Evolutionary conservation across 1,284 basidiomycete species (phyloP).

Genomic region (Baeospora myosura): DNA sequence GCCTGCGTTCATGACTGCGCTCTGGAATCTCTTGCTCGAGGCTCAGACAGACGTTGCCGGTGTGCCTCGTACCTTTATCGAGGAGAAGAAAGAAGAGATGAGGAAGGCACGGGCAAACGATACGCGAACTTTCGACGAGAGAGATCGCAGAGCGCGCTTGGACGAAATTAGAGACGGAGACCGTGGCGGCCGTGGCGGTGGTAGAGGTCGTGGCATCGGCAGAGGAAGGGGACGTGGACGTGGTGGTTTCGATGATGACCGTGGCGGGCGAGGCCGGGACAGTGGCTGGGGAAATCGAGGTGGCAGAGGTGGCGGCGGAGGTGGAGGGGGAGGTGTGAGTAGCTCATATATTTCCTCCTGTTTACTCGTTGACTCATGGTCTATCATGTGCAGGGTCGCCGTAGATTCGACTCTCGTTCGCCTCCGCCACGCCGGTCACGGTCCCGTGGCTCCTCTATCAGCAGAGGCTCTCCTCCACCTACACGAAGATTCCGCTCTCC

Average conservation of each 20-base stretch:
- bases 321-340: constrained; percentile 39
- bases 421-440: constrained; percentile 22
- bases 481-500: constrained; percentile 27
- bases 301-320: constrained; percentile 25
- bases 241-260: constrained; percentile 36
- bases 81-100: constrained; percentile 94
- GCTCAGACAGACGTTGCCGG: constrained; percentile 87
- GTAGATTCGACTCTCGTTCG: not conserved
- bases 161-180: constrained; percentile 62
- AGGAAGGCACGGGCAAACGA: constrained; percentile 69
- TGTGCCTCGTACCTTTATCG: constrained; percentile 89
- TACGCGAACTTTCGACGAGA: constrained; percentile 60
- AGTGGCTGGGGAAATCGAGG: constrained; percentile 34
- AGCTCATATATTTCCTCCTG: constrained; percentile 8
- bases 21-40: constrained; percentile 88
- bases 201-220: constrained; percentile 42
- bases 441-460: constrained; percentile 23
- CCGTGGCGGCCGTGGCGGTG: constrained; percentile 37
- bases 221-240: constrained; percentile 36
- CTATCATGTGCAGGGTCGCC: no score
- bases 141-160: constrained; percentile 57
- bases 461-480: constrained; percentile 31
- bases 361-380: constrained; percentile 4
- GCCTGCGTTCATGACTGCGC: constrained; percentile 75
- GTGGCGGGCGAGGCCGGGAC: constrained; percentile 29